Conservation (phyloP, 1,284 basidiomycete species). For the Cryptococcus sp. region DNA sequence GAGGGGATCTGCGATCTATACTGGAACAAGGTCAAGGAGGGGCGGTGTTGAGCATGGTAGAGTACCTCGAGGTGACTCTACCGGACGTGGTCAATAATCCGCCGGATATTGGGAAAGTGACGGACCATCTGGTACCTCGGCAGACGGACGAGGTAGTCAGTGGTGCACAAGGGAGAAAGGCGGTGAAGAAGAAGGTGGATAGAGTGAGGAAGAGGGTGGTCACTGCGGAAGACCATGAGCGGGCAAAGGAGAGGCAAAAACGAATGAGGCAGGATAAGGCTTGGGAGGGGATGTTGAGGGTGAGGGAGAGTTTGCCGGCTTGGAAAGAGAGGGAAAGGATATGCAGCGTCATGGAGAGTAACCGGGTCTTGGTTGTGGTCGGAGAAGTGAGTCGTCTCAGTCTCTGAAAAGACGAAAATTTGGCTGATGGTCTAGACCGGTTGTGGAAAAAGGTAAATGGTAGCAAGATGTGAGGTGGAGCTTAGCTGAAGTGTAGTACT, state of each 20-base stretch:
- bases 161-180: conserved; percentile 11
- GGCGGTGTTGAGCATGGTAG: conserved; percentile 68
- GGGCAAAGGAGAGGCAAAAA: conserved; percentile 53
- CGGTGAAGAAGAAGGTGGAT: conserved; percentile 6
- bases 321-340: conserved; percentile 65
- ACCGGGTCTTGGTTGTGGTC: conserved; percentile 72
- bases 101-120: conserved; percentile 62
- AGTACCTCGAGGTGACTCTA: conserved; percentile 67
- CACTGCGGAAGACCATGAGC: conserved; percentile 55
- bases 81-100: conserved; percentile 60
- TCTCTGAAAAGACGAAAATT: conserved; percentile 6
- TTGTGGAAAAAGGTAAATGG: conserved; percentile 73
- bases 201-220: conserved; percentile 47
- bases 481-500: conserved; percentile 18
- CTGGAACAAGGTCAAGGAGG: conserved; percentile 62
- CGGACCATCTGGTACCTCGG: conserved; percentile 58
- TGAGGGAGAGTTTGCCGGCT: conserved; percentile 66
- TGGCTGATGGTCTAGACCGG: conserved; percentile 50
- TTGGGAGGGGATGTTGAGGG: conserved; percentile 58
- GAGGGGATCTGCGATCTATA: conserved; percentile 53
- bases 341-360: conserved; percentile 55
- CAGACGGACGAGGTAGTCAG: conserved; percentile 19
- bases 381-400: conserved; percentile 65
- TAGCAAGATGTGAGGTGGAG: neutral
- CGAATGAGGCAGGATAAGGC: conserved; percentile 49